Base-by-base conservation (phyloP, 495 filamentous ascomycete genomes). In the Glarea lozoyensis region DNA sequence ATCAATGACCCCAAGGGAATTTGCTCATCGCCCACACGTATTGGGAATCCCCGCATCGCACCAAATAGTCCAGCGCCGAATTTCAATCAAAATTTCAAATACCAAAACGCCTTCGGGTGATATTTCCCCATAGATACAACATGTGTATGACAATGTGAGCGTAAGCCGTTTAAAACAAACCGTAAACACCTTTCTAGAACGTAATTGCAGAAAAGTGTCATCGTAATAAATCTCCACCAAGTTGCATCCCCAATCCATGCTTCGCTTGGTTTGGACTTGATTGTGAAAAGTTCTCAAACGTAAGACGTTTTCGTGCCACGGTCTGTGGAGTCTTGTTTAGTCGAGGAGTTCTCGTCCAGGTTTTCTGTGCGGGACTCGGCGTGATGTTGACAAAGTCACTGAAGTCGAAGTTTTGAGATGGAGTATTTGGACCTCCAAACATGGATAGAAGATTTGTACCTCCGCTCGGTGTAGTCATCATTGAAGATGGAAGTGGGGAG, bases 321-420 rank as follows among this genome's bases (percentile, higher is more conserved):
- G 45, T 43, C 58, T 55, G 78, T 68, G 43, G 92, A 77, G 66
- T 78, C 74, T 82, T 68, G 59, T 52, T 47, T 58, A 48, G 63
- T 10, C 46, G 21, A 66, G 46, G 68, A 64, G 35, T 77, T 75
- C 73, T 43, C 62, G 65, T 38, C 80, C 81, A 95, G 3, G 79
- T 71, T 44, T 78, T 86, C 61, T 95, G 92, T 10, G 88, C 92
- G 2, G 92, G 93, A 51, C 85, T 92, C 4, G 93, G 92, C 11
- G 92, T 94, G 61, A 96, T 86, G 57, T 99, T 94, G 46, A 97
- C 82, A 58, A 94, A 99, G 58, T 97, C 93, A 6, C 88, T 79
- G 64, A 96, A 95, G 65, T 96, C 92, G 65, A 96, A 94, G 45
- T 78, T 77, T 42, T 73, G 64, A 6, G 59, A 60, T 1, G 81